Evolutionary conservation across 2,329 filamentous ascomycete genomes (phyloP).

Genomic region (Epichloe brachyelytri): DNA sequence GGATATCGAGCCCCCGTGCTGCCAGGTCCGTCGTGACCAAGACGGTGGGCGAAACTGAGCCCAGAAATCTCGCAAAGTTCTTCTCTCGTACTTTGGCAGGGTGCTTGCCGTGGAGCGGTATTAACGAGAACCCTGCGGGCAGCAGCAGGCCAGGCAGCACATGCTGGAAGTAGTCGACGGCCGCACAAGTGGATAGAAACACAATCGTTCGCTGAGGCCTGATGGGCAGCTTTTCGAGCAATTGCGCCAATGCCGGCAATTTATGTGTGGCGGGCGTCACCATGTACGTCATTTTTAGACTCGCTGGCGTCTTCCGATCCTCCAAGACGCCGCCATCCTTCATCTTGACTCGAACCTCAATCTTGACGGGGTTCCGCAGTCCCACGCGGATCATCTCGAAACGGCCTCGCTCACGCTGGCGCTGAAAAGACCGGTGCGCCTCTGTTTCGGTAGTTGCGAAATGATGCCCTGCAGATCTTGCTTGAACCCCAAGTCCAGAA

Average conservation of each 20-base stretch:
- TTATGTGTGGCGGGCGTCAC: constrained; percentile 66
- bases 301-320: constrained; percentile 81
- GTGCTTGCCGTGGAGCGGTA: constrained; percentile 87
- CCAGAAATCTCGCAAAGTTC: constrained; percentile 73
- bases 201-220: constrained; percentile 75
- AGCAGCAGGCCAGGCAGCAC: constrained; percentile 64
- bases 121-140: constrained; percentile 51
- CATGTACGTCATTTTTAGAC: constrained; percentile 82
- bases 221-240: constrained; percentile 58
- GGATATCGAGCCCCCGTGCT: constrained; percentile 81
- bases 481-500: constrained; percentile 90
- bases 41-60: constrained; percentile 61
- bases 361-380: constrained; percentile 84
- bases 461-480: constrained; percentile 80
- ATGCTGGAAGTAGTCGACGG: constrained; percentile 86
- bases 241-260: constrained; percentile 56
- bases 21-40: constrained; percentile 89
- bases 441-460: constrained; percentile 75
- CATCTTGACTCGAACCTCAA: constrained; percentile 81
- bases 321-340: constrained; percentile 52
- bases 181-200: constrained; percentile 86
- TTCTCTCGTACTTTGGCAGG: constrained; percentile 75
- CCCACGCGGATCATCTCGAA: constrained; percentile 82
- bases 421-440: constrained; percentile 86
- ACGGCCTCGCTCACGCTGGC: constrained; percentile 94